phyloP scores from a whole-genome alignment of 108 stramenopile genomes.

The Skeletonema tropicum region DNA sequence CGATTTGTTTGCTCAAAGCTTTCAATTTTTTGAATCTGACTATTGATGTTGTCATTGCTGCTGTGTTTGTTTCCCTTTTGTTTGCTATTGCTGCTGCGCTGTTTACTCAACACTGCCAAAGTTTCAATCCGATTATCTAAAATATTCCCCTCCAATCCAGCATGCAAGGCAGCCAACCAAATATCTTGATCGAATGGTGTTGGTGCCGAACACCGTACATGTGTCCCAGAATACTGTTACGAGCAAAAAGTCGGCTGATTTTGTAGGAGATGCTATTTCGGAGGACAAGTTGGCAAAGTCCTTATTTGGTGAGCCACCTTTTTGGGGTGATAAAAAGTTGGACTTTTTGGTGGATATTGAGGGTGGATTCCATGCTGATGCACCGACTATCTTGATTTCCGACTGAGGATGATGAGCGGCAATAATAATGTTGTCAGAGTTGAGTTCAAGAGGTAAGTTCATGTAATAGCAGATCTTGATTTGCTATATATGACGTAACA shows the following conservation, averaged over 20 bases:
- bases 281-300: slow-evolving; percentile 11
- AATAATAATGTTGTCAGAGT: background rate
- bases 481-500: background rate
- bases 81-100: background rate
- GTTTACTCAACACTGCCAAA: slow-evolving; percentile 32
- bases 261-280: slow-evolving; percentile 30
- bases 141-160: slow-evolving; percentile 69
- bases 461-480: background rate
- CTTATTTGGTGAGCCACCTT: slow-evolving; percentile 43
- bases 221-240: slow-evolving; percentile 81
- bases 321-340: slow-evolving; percentile 9
- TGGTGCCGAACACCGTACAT: slow-evolving; percentile 69
- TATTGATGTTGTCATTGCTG: background rate
- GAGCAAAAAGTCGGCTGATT: slow-evolving; percentile 49
- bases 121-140: slow-evolving; percentile 34
- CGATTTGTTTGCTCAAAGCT: background rate
- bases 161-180: slow-evolving; percentile 79
- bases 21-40: background rate
- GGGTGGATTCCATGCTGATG: slow-evolving; percentile 69
- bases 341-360: slow-evolving; percentile 11
- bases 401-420: slow-evolving; percentile 23
- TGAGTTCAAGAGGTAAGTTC: background rate
- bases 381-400: slow-evolving; percentile 77
- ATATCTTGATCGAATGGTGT: slow-evolving; percentile 64
- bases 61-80: background rate